Base-by-base conservation (phyloP, 1,139 yeast genomes). In the Saccharomyces hybrid region DNA sequence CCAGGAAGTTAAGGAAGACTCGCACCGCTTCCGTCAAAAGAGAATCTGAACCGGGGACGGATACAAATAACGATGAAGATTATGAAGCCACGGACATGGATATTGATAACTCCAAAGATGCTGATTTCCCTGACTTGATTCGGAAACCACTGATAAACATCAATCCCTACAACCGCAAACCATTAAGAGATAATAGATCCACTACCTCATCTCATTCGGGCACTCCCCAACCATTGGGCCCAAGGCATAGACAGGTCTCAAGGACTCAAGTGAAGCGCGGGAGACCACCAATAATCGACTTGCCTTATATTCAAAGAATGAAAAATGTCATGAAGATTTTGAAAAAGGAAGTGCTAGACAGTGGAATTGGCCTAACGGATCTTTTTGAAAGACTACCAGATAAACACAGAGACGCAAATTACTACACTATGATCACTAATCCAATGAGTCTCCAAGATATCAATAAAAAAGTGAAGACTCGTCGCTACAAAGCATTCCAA, bases 221-320 rank as follows among this genome's bases (percentile, higher is more conserved):
- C 12, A 63, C 64, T 4, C 66, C 67, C 7, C 64, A 64, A 47
- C 64, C 67, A 14, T 48, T 59, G 8, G 57, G 60, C 29, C 60
- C 61, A 47, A 59, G 64, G 46, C 61, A 60, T 50, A 59, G 57
- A 34, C 63, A 60, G 48, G 58, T 48, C 7, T 16, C 46, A 3
- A 60, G 73, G 24, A 87, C 63, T 11, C 69, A 66, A 48, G 60
- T 65, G 55, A 66, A 67, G 77, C 81, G 98, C 66, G 97, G 97
- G 47, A 81, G 97, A 66, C 98, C 98, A 7, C 98, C 98, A 1
- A 88, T 91, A 54, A 95, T 91, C 55, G 98, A 91, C 70, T 84
- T 87, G 64, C 97, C 97, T 3, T 91, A 86, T 71, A 97, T 93
- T 71, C 90, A 89, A 63, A 78, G 97, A 60, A 90, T 91, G 68